Percentiles rank a stretch among this genome's conserved stretches.
phyloP scores from a whole-genome alignment of 1,284 basidiomycete species.

The Trichosporon ovoides region DNA sequence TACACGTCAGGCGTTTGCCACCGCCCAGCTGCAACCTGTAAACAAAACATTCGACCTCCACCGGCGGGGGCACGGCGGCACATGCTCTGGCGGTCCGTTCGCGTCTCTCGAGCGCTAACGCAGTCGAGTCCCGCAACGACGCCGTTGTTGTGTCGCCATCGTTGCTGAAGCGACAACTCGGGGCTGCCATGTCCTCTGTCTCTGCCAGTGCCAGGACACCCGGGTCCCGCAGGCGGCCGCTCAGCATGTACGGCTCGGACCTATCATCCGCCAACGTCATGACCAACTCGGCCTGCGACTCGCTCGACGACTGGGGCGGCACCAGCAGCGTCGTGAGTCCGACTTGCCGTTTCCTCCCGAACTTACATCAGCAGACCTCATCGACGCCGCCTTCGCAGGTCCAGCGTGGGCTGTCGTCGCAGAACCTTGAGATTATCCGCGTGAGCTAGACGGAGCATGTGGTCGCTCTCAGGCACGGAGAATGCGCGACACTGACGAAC shows the following conservation, averaged over 20 bases:
- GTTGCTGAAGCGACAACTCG: not conserved
- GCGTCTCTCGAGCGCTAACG: not conserved
- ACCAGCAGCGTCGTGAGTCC: not conserved
- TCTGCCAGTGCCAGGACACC: conserved; percentile 1
- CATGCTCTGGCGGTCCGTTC: not conserved
- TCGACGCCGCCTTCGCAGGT: not conserved
- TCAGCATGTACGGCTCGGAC: conserved; percentile 3
- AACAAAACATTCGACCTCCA: no score
- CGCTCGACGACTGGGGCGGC: conserved; percentile 3
- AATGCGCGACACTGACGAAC: not conserved
- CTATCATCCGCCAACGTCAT: not conserved
- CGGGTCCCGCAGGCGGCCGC: not conserved
- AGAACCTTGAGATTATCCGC: conserved; percentile 4
- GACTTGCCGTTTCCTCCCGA: not conserved
- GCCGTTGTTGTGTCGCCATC: not conserved
- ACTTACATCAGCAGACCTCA: not conserved
- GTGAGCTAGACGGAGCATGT: not conserved
- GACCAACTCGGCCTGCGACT: not conserved
- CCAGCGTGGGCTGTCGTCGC: not conserved
- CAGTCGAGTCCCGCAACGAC: not conserved
- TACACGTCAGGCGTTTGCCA: no score
- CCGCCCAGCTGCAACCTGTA: no score
- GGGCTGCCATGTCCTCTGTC: not conserved
- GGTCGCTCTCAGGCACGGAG: not conserved
- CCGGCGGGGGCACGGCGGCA: no score